Evolutionary conservation across 2,329 filamentous ascomycete genomes (phyloP), one percentile per base, ranked within the genome.

Genomic region (Epichloe sp.): DNA sequence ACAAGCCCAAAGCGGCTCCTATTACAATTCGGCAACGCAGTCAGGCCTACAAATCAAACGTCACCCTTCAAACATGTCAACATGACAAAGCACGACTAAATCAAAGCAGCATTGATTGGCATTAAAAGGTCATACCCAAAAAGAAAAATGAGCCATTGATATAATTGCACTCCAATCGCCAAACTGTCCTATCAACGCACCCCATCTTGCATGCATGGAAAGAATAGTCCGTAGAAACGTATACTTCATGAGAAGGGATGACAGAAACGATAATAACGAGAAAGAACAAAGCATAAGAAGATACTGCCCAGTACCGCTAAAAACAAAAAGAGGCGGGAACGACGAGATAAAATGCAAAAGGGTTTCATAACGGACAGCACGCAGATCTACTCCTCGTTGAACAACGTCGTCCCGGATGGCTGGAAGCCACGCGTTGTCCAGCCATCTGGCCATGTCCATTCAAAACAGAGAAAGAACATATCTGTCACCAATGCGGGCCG

Each of bases 91-190:
- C 26, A 31, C 26, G 26, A 19, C 26, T 17, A 19, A 19, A 21
- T 42, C 40, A 42, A 11, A 17, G 4, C 40, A 42, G 8, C n/a
- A 42, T 5, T 17, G 17, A 42, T 5, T n/a, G 11, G 40, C 46
- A 35, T 3, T 3, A 21, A 11, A 26, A 31, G 26, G 40, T 19
- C 44, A 26, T 11, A 31, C 14, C 10, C 23, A 17, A 44, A 8
- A 23, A 44, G 14, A 34, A 14, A 23, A 47, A 26, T 23, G 23
- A 52, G n/a, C 42, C 21, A 63, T 61, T 61, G 58, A 66, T 65
- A 65, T 67, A 69, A 71, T 69, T 71, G 65, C 71, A 74, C 71
- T 70, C 71, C 71, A 68, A 68, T 74, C 71, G 72, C 72, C 71
- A 70, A 71, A 71, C 63, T 65, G 67, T 71, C 71, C 70, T 72